Evolutionary conservation across 2,329 filamentous ascomycete genomes (phyloP), one percentile per base, ranked within the genome.

Genomic region (Diaporthe eres): DNA sequence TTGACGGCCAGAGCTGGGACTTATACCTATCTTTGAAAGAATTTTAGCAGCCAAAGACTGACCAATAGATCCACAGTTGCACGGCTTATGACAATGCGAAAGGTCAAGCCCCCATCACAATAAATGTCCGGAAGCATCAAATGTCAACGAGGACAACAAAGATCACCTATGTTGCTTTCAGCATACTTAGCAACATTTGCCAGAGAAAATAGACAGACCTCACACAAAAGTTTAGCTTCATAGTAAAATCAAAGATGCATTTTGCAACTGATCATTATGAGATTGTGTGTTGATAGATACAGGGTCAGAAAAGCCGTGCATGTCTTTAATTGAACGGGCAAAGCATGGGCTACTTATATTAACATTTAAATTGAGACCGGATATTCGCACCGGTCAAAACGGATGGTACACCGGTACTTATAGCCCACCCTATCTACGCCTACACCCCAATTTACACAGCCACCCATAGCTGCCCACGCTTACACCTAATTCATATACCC

Each of bases 81-180:
- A 17, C 8, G 15, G 25, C 61, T n/a, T 10, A 19, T 9, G 10
- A 68, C 65, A 68, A 68, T 68, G 65, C 12, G 13, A 53, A 12
- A 22, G 1, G 22, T 10, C 47, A 9, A 19, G 1, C 47, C 31
- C 12, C 13, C 2, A 25, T 28, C n/a, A 28, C 65, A 68, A 39
- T 28, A 10, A 28, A 39, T 53, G 49, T 70, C 65, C 65, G 65
- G 49, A 70, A 70, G 49, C 65, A 39, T 70, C 65, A 13, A 55
- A 3, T 10, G n/a, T 22, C n/a, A 34, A 51, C 3, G 15, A 15
- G 13, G 17, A 34, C n/a, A 25, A 70, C 65, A 70, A 70, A 70
- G 65, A 22, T n/a, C n/a, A 22, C 65, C 34, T 17, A 10, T 22
- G 19, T 70, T 28, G 47, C 47, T 55, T 55, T 39, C 47, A 42